These are phyloP conservation scores for Phanerochaete sordida DNA, from an alignment of 768 basidiomycete species.

Conservation along the genomic window DNA sequence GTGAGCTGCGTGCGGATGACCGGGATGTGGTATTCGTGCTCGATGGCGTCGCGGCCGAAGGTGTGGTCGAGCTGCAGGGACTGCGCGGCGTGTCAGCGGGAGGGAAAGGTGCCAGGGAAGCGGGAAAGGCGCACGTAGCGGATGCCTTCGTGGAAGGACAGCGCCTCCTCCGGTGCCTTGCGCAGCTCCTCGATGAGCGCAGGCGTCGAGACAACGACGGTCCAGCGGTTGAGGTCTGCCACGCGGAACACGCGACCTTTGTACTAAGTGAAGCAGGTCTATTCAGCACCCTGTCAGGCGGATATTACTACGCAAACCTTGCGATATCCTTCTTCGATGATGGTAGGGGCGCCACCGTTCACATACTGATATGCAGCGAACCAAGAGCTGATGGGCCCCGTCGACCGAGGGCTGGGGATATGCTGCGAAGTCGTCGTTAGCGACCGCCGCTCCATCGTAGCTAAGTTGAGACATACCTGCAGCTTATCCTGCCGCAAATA, in stretches of 20 bases:
- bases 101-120: too few species aligned
- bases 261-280: slow-evolving; percentile 16
- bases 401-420: neutral
- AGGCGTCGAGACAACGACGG: slow-evolving; percentile 31
- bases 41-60: slow-evolving; percentile 15
- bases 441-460: neutral
- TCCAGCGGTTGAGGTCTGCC: slow-evolving; percentile 31
- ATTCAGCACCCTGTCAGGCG: neutral
- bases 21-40: slow-evolving; percentile 28
- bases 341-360: neutral
- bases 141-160: slow-evolving; percentile 31
- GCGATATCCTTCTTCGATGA: neutral
- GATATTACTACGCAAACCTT: neutral
- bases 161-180: slow-evolving; percentile 33
- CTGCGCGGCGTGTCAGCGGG: slow-evolving; percentile 21
- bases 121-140: slow-evolving; percentile 21
- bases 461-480: neutral
- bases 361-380: neutral
- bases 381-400: neutral
- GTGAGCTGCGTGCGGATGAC: slow-evolving; percentile 12
- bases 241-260: slow-evolving; percentile 30
- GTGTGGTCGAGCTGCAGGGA: slow-evolving; percentile 34
- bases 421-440: neutral
- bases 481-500: neutral
- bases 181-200: slow-evolving; percentile 37